phyloP scores from a whole-genome alignment of 108 stramenopile genomes.

The Skeletonema marinoi region DNA sequence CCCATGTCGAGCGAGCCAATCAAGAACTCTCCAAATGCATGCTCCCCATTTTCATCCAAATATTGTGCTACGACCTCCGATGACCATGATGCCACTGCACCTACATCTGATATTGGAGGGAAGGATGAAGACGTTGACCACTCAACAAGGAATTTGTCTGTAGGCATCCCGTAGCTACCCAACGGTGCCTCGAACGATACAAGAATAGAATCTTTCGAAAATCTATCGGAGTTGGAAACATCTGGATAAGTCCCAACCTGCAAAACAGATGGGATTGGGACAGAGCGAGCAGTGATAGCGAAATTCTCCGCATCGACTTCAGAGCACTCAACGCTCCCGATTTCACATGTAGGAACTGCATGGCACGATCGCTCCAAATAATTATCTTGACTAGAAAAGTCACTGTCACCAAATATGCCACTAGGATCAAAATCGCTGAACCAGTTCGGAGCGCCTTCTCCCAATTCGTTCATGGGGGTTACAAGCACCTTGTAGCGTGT shows the following conservation, averaged over 20 bases:
- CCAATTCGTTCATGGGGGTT: conserved; percentile 34
- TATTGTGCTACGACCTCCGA: conserved; percentile 36
- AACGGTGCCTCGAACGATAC: conserved; percentile 40
- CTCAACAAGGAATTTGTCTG: conserved; percentile 82
- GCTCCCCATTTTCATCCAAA: conserved; percentile 16
- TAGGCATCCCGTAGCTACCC: conserved; percentile 52
- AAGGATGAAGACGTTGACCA: conserved; percentile 68
- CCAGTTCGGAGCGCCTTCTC: conserved; percentile 46
- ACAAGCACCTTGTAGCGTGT: conserved; percentile 36
- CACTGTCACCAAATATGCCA: conserved; percentile 24
- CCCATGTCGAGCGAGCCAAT: conserved; percentile 69
- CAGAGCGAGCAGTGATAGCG: conserved; percentile 44
- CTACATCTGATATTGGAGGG: neutral
- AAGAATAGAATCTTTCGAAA: conserved; percentile 44
- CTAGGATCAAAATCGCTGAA: conserved; percentile 30
- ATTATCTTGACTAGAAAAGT: conserved; percentile 15
- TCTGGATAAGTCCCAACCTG: conserved; percentile 46
- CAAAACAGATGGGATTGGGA: conserved; percentile 33
- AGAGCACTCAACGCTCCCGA: conserved; percentile 32
- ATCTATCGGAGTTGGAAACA: conserved; percentile 38
- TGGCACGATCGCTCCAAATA: conserved; percentile 38
- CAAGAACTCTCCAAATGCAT: conserved; percentile 46
- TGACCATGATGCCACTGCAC: conserved; percentile 23
- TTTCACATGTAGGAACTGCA: conserved; percentile 56
- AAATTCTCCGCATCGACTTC: conserved; percentile 36